phyloP scores from a whole-genome alignment of 2,329 filamentous ascomycete genomes.

The Fusarium buharicum region DNA sequence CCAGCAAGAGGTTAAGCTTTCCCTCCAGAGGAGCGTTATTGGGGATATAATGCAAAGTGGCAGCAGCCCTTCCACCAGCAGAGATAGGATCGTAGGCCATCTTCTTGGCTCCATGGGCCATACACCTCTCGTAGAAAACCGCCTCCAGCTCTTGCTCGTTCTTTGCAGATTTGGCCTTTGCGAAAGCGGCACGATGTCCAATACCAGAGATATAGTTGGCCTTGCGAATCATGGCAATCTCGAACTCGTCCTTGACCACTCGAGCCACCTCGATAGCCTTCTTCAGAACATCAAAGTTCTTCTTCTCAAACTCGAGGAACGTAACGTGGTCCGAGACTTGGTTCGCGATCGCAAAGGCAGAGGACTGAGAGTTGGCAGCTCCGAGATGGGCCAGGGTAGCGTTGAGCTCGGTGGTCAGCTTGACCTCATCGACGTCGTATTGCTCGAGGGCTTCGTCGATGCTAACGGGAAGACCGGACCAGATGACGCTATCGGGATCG shows the following conservation, averaged over 20 bases:
- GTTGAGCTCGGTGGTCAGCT: slow-evolving; percentile 78
- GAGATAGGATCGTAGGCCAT: slow-evolving; percentile 91
- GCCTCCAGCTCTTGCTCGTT: slow-evolving; percentile 89
- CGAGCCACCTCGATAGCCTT: slow-evolving; percentile 74
- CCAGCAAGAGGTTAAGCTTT: slow-evolving; percentile 83
- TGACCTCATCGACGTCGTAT: slow-evolving; percentile 85
- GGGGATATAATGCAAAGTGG: slow-evolving; percentile 87
- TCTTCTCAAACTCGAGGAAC: slow-evolving; percentile 75
- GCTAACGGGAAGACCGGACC: slow-evolving; percentile 87
- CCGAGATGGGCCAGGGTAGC: slow-evolving; percentile 69
- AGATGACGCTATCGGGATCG: slow-evolving; percentile 89
- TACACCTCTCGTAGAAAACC: slow-evolving; percentile 79
- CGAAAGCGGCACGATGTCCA: slow-evolving; percentile 72
- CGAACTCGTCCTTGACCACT: slow-evolving; percentile 78
- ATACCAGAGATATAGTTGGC: slow-evolving; percentile 76
- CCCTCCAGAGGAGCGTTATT: slow-evolving; percentile 76
- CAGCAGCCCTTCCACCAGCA: slow-evolving; percentile 80
- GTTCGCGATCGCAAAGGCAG: slow-evolving; percentile 79
- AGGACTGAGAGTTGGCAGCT: slow-evolving; percentile 50
- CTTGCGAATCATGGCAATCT: slow-evolving; percentile 76
- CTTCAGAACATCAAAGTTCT: slow-evolving; percentile 67
- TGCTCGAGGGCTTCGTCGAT: slow-evolving; percentile 76
- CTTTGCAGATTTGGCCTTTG: slow-evolving; percentile 68
- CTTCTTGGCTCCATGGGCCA: slow-evolving; percentile 78
- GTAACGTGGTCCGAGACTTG: slow-evolving; percentile 79